Evolutionary conservation across 1,139 yeast species (phyloP), one percentile per base, ranked within the genome.

Genomic region (Pichia sp.): DNA sequence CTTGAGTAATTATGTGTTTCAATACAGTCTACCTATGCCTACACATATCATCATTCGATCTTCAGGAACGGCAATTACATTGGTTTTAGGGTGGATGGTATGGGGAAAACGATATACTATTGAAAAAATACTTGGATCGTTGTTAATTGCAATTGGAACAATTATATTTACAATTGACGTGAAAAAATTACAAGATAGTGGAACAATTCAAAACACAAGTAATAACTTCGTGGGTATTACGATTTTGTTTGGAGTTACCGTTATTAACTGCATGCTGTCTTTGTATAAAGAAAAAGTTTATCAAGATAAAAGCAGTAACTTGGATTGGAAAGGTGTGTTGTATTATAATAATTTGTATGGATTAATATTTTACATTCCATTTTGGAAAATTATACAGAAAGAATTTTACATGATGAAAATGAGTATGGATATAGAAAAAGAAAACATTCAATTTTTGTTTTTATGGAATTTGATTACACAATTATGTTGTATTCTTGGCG

Each of bases 31-130:
- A 21, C 72, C 83, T 3, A 72, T 83, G 24, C 88, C 89, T 0
- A 63, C 80, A 26, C 87, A 81, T 53, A 80, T 81, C 26, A 73
- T 81, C 6, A 69, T 81, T 50, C 61, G 89, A 44, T 79, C 87
- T 8, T 73, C 81, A 6, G 79, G 85, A 1, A 74, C 85, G 0
- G 75, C 77, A 8, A 62, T 78, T 16, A 77, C 85, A 0, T 72
- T 83, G 79, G 31, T 71, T 0, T 63, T 79, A 11, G 87, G 89
- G 2, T 68, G 62, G 47, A 38, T 66, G 2, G 55, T 74, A 28
- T 68, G 66, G 36, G 59, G 70, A 3, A 78, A 72, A 50, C 57
- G 57, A 22, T 80, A 79, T 55, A 60, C 66, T n/a, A 27, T 31
- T 1, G 47, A 50, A 9, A 83, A 80, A 56, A 58, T 78, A 0